Evolutionary conservation across 768 basidiomycete genomes (phyloP).

Genomic region (Exsudoporus frostii): DNA sequence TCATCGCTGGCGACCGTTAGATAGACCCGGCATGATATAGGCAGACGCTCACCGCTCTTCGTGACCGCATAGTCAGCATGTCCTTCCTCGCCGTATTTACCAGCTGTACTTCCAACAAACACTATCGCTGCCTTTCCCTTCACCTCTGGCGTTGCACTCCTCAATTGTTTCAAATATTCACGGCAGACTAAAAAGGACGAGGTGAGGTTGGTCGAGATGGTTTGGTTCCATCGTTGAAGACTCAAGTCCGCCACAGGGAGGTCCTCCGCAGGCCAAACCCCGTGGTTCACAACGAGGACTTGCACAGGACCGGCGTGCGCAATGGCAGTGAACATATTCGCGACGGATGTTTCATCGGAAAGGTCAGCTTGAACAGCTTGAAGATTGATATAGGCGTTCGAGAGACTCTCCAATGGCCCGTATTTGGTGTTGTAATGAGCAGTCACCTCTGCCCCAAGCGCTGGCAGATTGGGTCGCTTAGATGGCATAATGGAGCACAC

Average conservation of each 20-base stretch:
- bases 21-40: not conserved
- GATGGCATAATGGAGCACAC: not conserved
- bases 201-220: conserved; percentile 61
- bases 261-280: conserved; percentile 43
- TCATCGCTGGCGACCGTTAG: conserved; percentile 45
- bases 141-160: conserved; percentile 32
- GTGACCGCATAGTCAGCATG: conserved; percentile 65
- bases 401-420: conserved; percentile 40
- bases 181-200: conserved; percentile 65
- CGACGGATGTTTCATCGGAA: conserved; percentile 51
- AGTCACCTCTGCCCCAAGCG: conserved; percentile 67
- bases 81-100: conserved; percentile 68
- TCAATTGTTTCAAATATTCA: conserved; percentile 53
- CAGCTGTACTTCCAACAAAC: conserved; percentile 67
- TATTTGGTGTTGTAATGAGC: conserved; percentile 65
- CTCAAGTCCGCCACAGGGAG: conserved; percentile 55
- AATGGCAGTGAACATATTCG: conserved; percentile 43
- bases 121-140: conserved; percentile 60
- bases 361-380: conserved; percentile 56
- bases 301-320: conserved; percentile 48
- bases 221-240: conserved; percentile 60
- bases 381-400: conserved; percentile 32
- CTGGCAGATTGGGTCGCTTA: conserved; percentile 32
- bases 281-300: conserved; percentile 63
- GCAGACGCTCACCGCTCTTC: conserved; percentile 53